Evolutionary conservation across 108 stramenopile species (phyloP), one percentile per base, ranked within the genome.

Genomic region (Nitzschia palea): DNA sequence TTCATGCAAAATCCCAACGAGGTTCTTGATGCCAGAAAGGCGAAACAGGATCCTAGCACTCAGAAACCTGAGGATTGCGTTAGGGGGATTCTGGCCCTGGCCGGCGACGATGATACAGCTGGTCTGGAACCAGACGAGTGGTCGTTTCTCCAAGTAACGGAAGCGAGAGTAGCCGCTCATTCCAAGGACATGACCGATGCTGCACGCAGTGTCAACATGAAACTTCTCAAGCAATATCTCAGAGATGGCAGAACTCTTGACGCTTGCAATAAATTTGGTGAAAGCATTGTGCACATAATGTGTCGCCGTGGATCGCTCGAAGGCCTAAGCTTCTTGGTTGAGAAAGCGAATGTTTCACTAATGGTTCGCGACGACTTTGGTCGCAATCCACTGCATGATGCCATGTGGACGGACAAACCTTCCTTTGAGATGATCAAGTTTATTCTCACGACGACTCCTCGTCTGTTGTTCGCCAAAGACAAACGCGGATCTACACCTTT

Each of bases 361-460:
- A 57, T 77, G 43, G 77, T 87, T 12, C 70, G 83, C 36, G 93
- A 95, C 68, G 93, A 95, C 69, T 89, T 80, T 62, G 93, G 93
- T 14, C 73, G 89, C 0, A 91, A 86, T 8, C 88, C 88, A 4
- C 60, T 90, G 3, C 93, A 94, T 59, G 90, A 95, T 78, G 90
- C 90, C 5, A 86, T 85, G 47, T 95, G 93, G 93, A 90, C 90
- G n/a, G 23, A 81, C 6, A 52, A 57, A 28, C 89, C 89, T 0
- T 76, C 77, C 35, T 79, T 83, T 51, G 77, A 71, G n/a, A 55
- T 80, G 12, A 62, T 88, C 12, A 65, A 74, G 8, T 58, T 85
- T 22, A 57, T 88, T 40, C 29, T 88, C 28, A 76, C 81, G 27
- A 17, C 35, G 10, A 69, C 63, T 31, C 33, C 55, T 58, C 80